Base-by-base conservation (phyloP, 768 basidiomycete species). In the Lactarius indigo region DNA sequence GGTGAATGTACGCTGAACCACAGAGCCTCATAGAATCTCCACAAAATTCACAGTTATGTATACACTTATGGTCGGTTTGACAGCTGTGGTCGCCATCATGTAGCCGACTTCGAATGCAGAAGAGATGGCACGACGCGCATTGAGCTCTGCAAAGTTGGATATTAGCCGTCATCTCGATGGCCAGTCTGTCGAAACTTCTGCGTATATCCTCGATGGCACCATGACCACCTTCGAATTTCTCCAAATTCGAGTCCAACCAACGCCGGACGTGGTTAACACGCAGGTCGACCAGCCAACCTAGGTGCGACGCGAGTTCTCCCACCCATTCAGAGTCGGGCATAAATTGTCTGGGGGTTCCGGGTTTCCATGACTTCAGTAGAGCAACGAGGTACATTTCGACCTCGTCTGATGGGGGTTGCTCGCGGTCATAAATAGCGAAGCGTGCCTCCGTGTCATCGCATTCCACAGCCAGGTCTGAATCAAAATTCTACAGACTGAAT, bases 171-270 rank as follows among this genome's bases (percentile, higher is more conserved):
- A 87, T 69, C 44, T 84, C 83, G 3, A 86, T 79, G 9, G 75
- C 73, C 2, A 78, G 68, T 15, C 62, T 76, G n/a, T 83, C 80
- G 59, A 85, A 80, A 4, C 75, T 70, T 61, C 85, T 78, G 18
- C 78, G 77, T 20, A 88, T 68, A 4, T 77, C 76, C 42, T 80
- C 80, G 9, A 87, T 79, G 42, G 79, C 76, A 1, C 85, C 77
- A 55, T 84, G 75, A 17, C 73, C 74, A 0, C 61, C 66, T 56
- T 79, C 76, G 73, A 88, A 87, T 0, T 84, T 77, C 1, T 74
- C 63, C 9, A 83, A 70, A 65, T 88, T 88, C 12, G 76, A 73
- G 3, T 75, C 73, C n/a, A 88, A 73, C 87, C 87, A 88, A 61
- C 76, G 74, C 3, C 72, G 73, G 30, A 87, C 84, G 60, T 83